These are phyloP conservation scores for Isatis lusitanica DNA, from an alignment of 441 rosid species.

Conservation along the genomic window DNA sequence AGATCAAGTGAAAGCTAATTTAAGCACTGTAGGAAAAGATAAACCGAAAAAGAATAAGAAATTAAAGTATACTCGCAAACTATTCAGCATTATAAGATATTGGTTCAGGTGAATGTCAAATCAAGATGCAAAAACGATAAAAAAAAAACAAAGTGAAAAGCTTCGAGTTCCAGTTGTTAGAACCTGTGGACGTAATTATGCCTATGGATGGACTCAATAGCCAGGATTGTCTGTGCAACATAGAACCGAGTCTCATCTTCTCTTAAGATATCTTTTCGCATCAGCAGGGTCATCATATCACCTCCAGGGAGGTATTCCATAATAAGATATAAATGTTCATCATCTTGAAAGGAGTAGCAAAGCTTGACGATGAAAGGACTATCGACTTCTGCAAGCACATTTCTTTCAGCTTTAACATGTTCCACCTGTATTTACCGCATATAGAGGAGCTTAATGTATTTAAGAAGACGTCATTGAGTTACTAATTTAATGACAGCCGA, in stretches of 20 bases:
- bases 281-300: slow-evolving; percentile 51
- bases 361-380: slow-evolving; percentile 51
- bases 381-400: slow-evolving; percentile 54
- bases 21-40: neutral
- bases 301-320: slow-evolving; percentile 59
- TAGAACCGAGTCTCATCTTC: slow-evolving; percentile 51
- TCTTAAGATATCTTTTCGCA: slow-evolving; percentile 49
- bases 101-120: slow-evolving; percentile 4
- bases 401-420: slow-evolving; percentile 52
- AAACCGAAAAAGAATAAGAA: neutral
- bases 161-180: slow-evolving; percentile 3
- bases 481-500: neutral
- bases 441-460: neutral
- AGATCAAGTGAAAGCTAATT: neutral
- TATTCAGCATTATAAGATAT: neutral
- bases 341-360: slow-evolving; percentile 53
- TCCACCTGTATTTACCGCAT: slow-evolving; percentile 39
- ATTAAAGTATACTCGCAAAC: neutral
- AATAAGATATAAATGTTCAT: slow-evolving; percentile 46
- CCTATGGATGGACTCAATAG: slow-evolving; percentile 51
- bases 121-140: neutral
- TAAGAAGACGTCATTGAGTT: neutral
- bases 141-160: slow-evolving; percentile 7
- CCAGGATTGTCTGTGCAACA: slow-evolving; percentile 48
- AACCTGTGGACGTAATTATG: slow-evolving; percentile 54